Evolutionary conservation across 495 filamentous ascomycete species (phyloP).

Genomic region (Penicillium silybi): DNA sequence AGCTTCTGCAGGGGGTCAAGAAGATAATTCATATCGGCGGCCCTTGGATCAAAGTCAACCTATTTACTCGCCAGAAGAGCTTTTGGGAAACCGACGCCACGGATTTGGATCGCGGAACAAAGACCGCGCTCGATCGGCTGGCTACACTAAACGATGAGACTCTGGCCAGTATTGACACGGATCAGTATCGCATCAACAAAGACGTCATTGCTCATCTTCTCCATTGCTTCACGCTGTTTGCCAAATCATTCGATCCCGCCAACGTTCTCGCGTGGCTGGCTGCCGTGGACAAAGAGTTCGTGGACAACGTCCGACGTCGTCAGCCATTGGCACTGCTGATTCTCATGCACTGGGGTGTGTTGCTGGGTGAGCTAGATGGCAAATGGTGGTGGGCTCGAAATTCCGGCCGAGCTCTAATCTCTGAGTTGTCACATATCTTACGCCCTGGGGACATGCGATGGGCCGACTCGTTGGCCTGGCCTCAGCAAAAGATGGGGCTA

Average conservation of each 20-base stretch:
- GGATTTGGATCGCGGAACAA: constrained; percentile 23
- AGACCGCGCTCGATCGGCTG: constrained; percentile 24
- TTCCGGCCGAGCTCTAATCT: constrained; percentile 29
- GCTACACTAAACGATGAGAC: constrained; percentile 23
- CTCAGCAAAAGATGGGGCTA: constrained; percentile 27
- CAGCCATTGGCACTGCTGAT: constrained; percentile 31
- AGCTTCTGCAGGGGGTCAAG: constrained; percentile 34
- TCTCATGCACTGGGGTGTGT: constrained; percentile 38
- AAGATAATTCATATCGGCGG: constrained; percentile 32
- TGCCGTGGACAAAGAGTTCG: constrained; percentile 33
- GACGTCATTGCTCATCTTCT: constrained; percentile 27
- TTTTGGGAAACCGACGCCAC: constrained; percentile 12
- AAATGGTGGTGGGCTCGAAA: constrained; percentile 37
- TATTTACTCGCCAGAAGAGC: constrained; percentile 20
- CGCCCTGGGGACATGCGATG: constrained; percentile 17
- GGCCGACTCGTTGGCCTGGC: constrained; percentile 29
- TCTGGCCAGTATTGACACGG: constrained; percentile 14
- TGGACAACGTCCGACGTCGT: constrained; percentile 27
- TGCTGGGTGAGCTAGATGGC: constrained; percentile 32
- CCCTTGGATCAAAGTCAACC: constrained; percentile 28
- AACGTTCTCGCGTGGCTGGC: constrained; percentile 37
- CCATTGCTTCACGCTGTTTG: constrained; percentile 26
- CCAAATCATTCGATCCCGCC: constrained; percentile 19
- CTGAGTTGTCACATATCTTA: constrained; percentile 24
- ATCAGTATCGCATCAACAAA: constrained; percentile 29